These are phyloP conservation scores for Annona squamosa DNA, from an alignment of 164 flowering plant species.

Conservation along the genomic window DNA sequence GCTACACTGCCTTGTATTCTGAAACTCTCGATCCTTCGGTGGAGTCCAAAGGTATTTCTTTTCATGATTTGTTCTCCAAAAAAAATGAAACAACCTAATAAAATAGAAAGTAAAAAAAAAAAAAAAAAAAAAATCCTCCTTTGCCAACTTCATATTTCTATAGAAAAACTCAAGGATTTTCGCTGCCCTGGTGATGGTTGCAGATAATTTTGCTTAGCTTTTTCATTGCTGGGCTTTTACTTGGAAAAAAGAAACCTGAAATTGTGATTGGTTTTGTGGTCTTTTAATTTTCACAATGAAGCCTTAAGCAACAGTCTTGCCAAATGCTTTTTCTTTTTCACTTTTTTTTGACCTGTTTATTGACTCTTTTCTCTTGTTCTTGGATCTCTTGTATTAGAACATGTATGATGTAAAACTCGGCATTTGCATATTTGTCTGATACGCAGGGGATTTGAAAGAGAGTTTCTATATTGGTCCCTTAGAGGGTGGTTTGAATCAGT, in stretches of 20 bases:
- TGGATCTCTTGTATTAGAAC: background rate
- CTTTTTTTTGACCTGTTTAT: too few species aligned
- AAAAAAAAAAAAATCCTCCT: background rate
- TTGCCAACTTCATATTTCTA: background rate
- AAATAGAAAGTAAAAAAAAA: background rate
- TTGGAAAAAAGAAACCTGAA: background rate
- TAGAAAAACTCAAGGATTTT: background rate
- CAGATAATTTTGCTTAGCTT: background rate
- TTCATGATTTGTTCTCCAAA: background rate
- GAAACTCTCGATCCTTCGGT: constrained; percentile 58
- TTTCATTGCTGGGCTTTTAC: background rate
- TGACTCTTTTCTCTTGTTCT: too few species aligned
- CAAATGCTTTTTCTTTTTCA: background rate
- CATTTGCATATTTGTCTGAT: background rate
- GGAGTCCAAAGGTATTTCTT: constrained; percentile 38
- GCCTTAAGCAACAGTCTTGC: background rate
- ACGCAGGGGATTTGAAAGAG: constrained; percentile 80
- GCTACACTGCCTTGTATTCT: constrained; percentile 61
- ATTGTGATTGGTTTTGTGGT: background rate
- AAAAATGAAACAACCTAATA: background rate
- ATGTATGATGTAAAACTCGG: background rate
- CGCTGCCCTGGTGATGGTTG: background rate
- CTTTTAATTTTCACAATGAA: background rate
- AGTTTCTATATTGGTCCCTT: constrained; percentile 66
- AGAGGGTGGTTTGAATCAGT: constrained; percentile 54